Base-by-base conservation (phyloP, 306 rosid species). In the Dryas alaskensis region DNA sequence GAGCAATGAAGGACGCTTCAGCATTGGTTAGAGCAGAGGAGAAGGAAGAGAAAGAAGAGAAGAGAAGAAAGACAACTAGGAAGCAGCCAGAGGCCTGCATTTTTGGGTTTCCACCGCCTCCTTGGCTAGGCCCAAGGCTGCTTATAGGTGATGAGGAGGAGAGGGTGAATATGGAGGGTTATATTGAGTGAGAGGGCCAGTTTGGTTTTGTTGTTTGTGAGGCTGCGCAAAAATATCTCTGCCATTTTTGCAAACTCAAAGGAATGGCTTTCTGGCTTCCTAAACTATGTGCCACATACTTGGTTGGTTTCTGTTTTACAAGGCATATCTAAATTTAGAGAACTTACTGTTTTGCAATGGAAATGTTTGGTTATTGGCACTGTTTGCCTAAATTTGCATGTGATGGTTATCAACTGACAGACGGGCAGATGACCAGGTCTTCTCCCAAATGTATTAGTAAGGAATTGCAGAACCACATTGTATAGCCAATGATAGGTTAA, bases 121-220 rank as follows among this genome's bases (percentile, higher is more conserved):
- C 84, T 76, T 70, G 79, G 79, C 66, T 60, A 13, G 66, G 65
- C 74, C 86, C 81, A 72, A 79, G 84, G 86, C 69, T 70, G 76
- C 80, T 66, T 70, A 53, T 52, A 40, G 61, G 65, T 54, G 46
- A 50, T 42, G 72, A 10, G 65, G 72, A 39, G 45, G 17, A 19
- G 74, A 65, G 22, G 31, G 42, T 47, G 52, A 53, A 37, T 2
- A 62, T 17, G 53, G 31, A 6, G 61, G 59, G 43, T 52, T 65
- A 55, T 52, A 62, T 65, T 50, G 40, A 46, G 65, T 8, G 67
- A 6, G 12, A 62, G 13, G 25, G 70, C 13, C 46, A 31, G 10
- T 13, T 16, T 39, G 51, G 70, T 62, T 40, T 54, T 16, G 22
- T 16, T 8, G 48, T 53, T 61, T 74, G 70, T 67, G 65, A 73